Evolutionary conservation across 208 protist species (phyloP).

Genomic region (Wallacemonas rigidus): DNA sequence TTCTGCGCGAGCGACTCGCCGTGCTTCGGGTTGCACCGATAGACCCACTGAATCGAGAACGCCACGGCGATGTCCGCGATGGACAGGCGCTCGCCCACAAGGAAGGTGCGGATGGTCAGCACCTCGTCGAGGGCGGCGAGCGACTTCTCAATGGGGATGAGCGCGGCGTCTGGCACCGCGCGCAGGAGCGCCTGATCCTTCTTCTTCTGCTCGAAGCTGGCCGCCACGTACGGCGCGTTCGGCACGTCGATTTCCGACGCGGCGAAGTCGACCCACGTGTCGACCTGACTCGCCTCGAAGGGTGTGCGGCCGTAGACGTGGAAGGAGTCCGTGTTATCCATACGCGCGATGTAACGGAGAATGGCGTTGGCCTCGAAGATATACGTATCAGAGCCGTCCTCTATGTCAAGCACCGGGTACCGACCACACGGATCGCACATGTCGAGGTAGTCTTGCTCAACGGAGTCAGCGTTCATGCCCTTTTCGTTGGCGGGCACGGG

Average conservation of each 20-base stretch:
- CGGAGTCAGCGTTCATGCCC: constrained; percentile 47
- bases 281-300: constrained; percentile 79
- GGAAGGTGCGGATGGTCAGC: constrained; percentile 74
- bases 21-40: constrained; percentile 58
- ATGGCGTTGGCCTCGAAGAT: constrained; percentile 90
- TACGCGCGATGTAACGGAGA: constrained; percentile 72
- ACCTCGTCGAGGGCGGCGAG: constrained; percentile 56
- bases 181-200: constrained; percentile 20
- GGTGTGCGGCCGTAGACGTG: constrained; percentile 77
- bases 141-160: constrained; percentile 44
- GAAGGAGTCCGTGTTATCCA: constrained; percentile 29
- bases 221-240: constrained; percentile 47
- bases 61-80: constrained; percentile 80
- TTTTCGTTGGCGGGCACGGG: constrained; percentile 34
- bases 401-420: constrained; percentile 70
- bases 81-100: constrained; percentile 83
- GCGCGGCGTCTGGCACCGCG: constrained; percentile 26
- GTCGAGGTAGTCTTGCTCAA: constrained; percentile 40
- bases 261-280: constrained; percentile 88
- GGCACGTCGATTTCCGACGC: constrained; percentile 64
- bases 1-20: constrained; percentile 56
- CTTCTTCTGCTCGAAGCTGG: constrained; percentile 38
- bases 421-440: constrained; percentile 73
- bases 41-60: constrained; percentile 66
- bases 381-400: constrained; percentile 38